Percentiles rank a stretch among this genome's conserved stretches.
phyloP scores from a whole-genome alignment of 345 rosid genomes.

The Rhizophora apiculata region DNA sequence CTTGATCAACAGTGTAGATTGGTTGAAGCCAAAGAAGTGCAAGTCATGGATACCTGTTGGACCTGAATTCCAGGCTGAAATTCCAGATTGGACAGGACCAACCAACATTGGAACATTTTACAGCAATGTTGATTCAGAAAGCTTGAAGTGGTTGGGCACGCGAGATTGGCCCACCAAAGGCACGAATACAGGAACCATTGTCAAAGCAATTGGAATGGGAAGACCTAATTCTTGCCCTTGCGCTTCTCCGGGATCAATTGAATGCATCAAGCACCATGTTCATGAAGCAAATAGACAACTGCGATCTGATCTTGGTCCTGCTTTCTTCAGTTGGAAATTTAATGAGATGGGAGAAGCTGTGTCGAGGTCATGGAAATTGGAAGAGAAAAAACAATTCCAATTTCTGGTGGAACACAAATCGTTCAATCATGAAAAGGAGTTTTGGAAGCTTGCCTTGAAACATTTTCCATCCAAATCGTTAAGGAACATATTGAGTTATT shows the following conservation, averaged over 20 bases:
- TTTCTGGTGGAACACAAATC: conserved; percentile 28
- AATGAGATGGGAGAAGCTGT: conserved; percentile 40
- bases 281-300: conserved; percentile 26
- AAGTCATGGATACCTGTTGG: conserved; percentile 35
- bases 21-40: too few relatives aligned
- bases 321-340: conserved; percentile 42
- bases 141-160: conserved; percentile 41
- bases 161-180: conserved; percentile 42
- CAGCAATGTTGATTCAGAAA: conserved; percentile 28
- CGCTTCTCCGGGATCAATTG: conserved; percentile 26
- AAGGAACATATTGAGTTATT: conserved; percentile 37
- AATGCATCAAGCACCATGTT: conserved; percentile 32
- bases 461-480: conserved; percentile 30
- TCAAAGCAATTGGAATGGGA: conserved; percentile 32
- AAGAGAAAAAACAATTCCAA: conserved; percentile 32
- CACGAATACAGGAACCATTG: conserved; percentile 6
- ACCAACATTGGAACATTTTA: conserved; percentile 22
- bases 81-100: conserved; percentile 39
- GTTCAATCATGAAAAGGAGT: conserved; percentile 13
- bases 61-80: conserved; percentile 43
- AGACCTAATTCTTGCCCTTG: conserved; percentile 40
- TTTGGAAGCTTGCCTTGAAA: conserved; percentile 33
- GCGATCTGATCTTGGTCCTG: conserved; percentile 30
- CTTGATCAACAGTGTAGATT: too few relatives aligned
- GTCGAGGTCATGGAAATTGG: conserved; percentile 38